Evolutionary conservation across 2,329 filamentous ascomycete species (phyloP).

Genomic region (Aspergillaceae sp.): DNA sequence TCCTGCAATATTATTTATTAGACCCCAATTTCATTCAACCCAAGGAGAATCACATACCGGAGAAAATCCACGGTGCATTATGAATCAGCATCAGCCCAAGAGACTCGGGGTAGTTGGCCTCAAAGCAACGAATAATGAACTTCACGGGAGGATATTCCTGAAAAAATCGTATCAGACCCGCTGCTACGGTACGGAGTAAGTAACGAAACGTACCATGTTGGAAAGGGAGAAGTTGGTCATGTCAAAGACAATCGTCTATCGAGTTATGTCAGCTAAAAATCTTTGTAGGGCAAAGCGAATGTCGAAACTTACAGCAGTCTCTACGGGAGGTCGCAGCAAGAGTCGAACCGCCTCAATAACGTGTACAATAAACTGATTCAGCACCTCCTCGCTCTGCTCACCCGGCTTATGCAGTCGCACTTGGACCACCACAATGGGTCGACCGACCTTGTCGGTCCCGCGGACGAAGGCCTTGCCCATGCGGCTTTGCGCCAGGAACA

Average conservation of each 20-base stretch:
- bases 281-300: slow-evolving; percentile 1
- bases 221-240: slow-evolving; percentile 88
- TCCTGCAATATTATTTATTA: slow-evolving; percentile 38
- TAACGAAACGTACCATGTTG: slow-evolving; percentile 64
- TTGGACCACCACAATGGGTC: slow-evolving; percentile 76
- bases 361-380: slow-evolving; percentile 85
- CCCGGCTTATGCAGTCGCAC: slow-evolving; percentile 71
- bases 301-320: slow-evolving; percentile 65
- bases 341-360: slow-evolving; percentile 87
- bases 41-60: slow-evolving; percentile 47
- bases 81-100: slow-evolving; percentile 86
- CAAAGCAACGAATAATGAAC: slow-evolving; percentile 97
- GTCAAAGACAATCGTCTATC: slow-evolving; percentile 80
- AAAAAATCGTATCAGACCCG: background rate
- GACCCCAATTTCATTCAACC: background rate
- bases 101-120: slow-evolving; percentile 92
- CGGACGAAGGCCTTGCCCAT: slow-evolving; percentile 90
- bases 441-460: slow-evolving; percentile 68
- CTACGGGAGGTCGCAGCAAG: slow-evolving; percentile 65
- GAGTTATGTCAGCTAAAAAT: background rate
- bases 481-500: slow-evolving; percentile 72
- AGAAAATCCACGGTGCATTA: slow-evolving; percentile 87
- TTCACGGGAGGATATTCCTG: slow-evolving; percentile 91
- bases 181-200: background rate
- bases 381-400: slow-evolving; percentile 71